These are phyloP conservation scores for Xylaria intraflava DNA, from an alignment of 495 filamentous ascomycete species.

Conservation along the genomic window DNA sequence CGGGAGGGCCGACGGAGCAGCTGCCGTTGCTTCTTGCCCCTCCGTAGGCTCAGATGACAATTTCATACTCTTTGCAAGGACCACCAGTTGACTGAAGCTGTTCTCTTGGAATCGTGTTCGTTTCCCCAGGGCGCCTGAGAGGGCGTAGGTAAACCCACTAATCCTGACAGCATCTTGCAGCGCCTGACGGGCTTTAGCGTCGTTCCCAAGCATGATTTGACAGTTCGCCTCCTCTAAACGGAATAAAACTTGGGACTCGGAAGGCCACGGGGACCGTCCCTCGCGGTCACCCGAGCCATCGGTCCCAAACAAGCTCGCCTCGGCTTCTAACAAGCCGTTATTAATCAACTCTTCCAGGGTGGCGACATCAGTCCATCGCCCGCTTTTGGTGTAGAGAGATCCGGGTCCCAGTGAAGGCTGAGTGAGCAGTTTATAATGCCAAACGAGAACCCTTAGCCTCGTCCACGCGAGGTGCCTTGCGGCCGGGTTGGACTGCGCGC, in stretches of 20 bases:
- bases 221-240: constrained; percentile 76
- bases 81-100: constrained; percentile 84
- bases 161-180: constrained; percentile 56
- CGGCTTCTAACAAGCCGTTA: constrained; percentile 18
- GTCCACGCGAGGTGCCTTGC: constrained; percentile 36
- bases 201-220: constrained; percentile 77
- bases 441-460: constrained; percentile 66
- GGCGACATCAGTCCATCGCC: constrained; percentile 45
- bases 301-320: constrained; percentile 28
- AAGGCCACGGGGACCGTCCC: constrained; percentile 21
- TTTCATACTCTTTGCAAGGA: constrained; percentile 69
- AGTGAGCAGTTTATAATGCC: constrained; percentile 82
- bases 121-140: constrained; percentile 85
- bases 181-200: constrained; percentile 65
- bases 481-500: neutral
- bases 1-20: constrained; percentile 57
- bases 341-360: constrained; percentile 45
- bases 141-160: constrained; percentile 68
- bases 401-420: constrained; percentile 58
- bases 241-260: constrained; percentile 52
- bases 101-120: constrained; percentile 88
- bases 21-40: constrained; percentile 8
- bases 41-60: neutral
- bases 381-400: constrained; percentile 33
- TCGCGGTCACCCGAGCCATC: constrained; percentile 31